Conservation (phyloP, 768 basidiomycete genomes). For the Hirschioporus abietinus region DNA sequence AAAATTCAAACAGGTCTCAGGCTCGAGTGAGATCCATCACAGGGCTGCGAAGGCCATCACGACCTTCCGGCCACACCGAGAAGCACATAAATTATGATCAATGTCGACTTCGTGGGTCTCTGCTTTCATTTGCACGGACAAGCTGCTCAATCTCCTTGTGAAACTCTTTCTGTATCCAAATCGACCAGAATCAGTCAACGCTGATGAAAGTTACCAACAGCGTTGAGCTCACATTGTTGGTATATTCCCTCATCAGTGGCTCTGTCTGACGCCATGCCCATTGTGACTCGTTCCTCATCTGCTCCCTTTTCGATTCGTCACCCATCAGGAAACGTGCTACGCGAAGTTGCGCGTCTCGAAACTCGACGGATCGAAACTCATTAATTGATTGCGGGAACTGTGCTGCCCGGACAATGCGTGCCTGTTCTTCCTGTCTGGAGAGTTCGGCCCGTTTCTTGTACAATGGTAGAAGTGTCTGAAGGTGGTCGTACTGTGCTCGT, state of each 20-base stretch:
- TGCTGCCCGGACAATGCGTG: conserved; percentile 24
- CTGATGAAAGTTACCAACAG: neutral
- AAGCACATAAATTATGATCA: neutral
- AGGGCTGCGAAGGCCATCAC: neutral
- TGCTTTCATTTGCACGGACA: neutral
- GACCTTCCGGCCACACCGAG: neutral
- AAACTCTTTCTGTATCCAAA: conserved; percentile 4
- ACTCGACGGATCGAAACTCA: conserved; percentile 26
- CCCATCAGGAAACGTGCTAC: conserved; percentile 41
- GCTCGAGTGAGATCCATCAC: conserved; percentile 1
- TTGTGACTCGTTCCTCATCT: conserved; percentile 39
- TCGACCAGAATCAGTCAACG: conserved; percentile 1
- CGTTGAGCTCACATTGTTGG: conserved; percentile 33
- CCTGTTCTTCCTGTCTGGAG: conserved; percentile 16
- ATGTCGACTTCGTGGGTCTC: conserved; percentile 1
- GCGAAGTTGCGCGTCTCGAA: conserved; percentile 42
- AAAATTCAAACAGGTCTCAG: neutral
- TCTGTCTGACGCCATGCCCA: conserved; percentile 49
- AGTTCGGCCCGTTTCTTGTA: conserved; percentile 11
- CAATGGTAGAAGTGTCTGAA: conserved; percentile 21
- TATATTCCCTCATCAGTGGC: conserved; percentile 36
- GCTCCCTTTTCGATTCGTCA: conserved; percentile 32
- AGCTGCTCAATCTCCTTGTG: conserved; percentile 1
- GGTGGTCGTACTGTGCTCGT: conserved; percentile 26
- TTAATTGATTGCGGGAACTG: conserved; percentile 26